phyloP scores from a whole-genome alignment of 768 basidiomycete species.

The Scleroderma citrinum region DNA sequence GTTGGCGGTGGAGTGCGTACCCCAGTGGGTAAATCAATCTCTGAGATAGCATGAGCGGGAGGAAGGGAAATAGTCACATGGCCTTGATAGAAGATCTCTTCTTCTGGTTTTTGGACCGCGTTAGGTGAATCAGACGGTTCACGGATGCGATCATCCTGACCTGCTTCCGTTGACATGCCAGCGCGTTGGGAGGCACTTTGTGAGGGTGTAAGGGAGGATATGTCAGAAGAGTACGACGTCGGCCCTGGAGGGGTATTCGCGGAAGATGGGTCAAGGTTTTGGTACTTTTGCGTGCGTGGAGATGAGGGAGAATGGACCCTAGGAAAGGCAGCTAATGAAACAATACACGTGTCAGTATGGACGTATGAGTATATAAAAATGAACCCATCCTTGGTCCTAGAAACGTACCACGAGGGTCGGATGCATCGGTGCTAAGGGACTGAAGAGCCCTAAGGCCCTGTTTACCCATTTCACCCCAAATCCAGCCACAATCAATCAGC shows the following conservation, averaged over 20 bases:
- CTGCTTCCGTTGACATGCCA: constrained; percentile 14
- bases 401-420: constrained; percentile 3
- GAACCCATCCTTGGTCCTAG: neutral
- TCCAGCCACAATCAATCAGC: constrained; percentile 61
- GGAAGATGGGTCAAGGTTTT: constrained; percentile 6
- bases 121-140: neutral
- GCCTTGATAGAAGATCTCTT: neutral
- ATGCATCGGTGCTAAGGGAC: constrained; percentile 2
- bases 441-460: constrained; percentile 41
- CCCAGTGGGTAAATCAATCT: constrained; percentile 20
- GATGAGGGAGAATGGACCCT: constrained; percentile 4
- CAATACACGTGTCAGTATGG: neutral
- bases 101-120: neutral
- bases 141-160: constrained; percentile 12
- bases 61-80: constrained; percentile 18
- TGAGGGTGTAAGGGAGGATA: constrained; percentile 68
- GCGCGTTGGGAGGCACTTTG: constrained; percentile 63
- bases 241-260: constrained; percentile 11
- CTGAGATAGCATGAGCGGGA: constrained; percentile 24
- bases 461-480: constrained; percentile 63
- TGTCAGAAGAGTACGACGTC: constrained; percentile 39
- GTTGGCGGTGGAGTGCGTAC: constrained; percentile 3
- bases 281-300: neutral
- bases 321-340: neutral
- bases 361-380: neutral